Percentiles rank a stretch among this genome's conserved stretches.
Evolutionary conservation across 164 flowering plant species (phyloP).

Genomic region (Houttuynia cordata): DNA sequence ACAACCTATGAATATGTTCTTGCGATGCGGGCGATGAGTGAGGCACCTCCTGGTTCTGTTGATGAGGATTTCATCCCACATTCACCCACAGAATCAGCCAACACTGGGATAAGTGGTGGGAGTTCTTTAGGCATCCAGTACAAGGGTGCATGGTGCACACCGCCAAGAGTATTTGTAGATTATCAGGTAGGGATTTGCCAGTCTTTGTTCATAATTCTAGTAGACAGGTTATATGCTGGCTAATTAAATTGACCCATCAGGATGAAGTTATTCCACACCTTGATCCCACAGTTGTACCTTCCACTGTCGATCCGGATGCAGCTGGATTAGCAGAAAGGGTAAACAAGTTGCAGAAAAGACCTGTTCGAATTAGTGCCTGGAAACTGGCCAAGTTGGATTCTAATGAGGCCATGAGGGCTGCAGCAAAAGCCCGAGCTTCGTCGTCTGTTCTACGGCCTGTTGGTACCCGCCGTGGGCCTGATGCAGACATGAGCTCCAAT

Average conservation of each 20-base stretch:
- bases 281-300: constrained; percentile 90
- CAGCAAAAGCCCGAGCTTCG: constrained; percentile 91
- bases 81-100: constrained; percentile 86
- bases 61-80: constrained; percentile 51
- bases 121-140: constrained; percentile 85
- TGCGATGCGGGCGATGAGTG: constrained; percentile 90
- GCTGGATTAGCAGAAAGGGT: constrained; percentile 43
- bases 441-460: constrained; percentile 88
- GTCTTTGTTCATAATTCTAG: neutral
- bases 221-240: neutral
- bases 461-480: constrained; percentile 38
- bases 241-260: constrained; percentile 21
- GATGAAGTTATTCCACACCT: constrained; percentile 94
- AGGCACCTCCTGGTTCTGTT: constrained; percentile 60
- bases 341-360: constrained; percentile 39
- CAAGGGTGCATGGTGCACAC: constrained; percentile 95
- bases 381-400: constrained; percentile 90
- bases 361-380: constrained; percentile 87
- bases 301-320: constrained; percentile 93
- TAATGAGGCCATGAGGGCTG: constrained; percentile 75
- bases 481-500: constrained; percentile 66
- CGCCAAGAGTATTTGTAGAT: constrained; percentile 91
- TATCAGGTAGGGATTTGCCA: constrained; percentile 52
- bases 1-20: constrained; percentile 96
- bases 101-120: constrained; percentile 88